Conservation (phyloP, 2,329 filamentous ascomycete species). For the Fusarium beomiforme region DNA sequence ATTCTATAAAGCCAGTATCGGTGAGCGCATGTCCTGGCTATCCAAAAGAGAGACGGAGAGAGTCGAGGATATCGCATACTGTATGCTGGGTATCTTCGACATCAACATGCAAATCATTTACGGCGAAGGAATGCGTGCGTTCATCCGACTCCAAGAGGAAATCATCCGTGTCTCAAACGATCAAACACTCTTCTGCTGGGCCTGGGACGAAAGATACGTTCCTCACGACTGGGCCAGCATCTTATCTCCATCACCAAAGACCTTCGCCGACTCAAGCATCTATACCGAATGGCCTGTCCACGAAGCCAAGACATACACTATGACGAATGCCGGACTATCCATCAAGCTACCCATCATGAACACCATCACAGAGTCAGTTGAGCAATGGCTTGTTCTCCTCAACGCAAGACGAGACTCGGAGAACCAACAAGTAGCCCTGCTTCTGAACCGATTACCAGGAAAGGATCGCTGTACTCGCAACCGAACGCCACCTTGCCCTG, state of each 20-base stretch:
- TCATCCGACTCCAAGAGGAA: conserved; percentile 15
- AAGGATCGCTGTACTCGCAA: conserved; percentile 19
- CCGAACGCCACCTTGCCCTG: conserved; percentile 1
- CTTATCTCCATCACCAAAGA: conserved; percentile 3
- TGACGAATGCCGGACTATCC: conserved; percentile 13
- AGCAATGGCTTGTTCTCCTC: conserved; percentile 21
- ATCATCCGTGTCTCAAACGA: conserved; percentile 24
- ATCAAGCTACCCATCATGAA: conserved; percentile 20
- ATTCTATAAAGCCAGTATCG: conserved; percentile 19
- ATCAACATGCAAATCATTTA: conserved; percentile 28
- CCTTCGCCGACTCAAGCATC: conserved; percentile 7
- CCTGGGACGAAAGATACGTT: conserved; percentile 13
- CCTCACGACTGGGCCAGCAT: conserved; percentile 21
- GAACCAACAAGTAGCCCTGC: conserved; percentile 18
- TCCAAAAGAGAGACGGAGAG: conserved; percentile 10
- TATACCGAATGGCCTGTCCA: conserved; percentile 24
- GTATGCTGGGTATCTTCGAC: conserved; percentile 20
- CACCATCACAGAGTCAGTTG: conserved; percentile 17
- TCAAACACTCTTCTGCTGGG: conserved; percentile 22
- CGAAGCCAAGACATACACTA: conserved; percentile 17
- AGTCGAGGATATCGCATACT: conserved; percentile 18
- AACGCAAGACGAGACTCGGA: conserved; percentile 11
- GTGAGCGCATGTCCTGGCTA: conserved; percentile 22
- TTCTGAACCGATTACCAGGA: conserved; percentile 6
- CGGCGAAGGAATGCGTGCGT: conserved; percentile 15